Conservation (phyloP, 495 filamentous ascomycete species). For the Penicillium atrosanguineum region DNA sequence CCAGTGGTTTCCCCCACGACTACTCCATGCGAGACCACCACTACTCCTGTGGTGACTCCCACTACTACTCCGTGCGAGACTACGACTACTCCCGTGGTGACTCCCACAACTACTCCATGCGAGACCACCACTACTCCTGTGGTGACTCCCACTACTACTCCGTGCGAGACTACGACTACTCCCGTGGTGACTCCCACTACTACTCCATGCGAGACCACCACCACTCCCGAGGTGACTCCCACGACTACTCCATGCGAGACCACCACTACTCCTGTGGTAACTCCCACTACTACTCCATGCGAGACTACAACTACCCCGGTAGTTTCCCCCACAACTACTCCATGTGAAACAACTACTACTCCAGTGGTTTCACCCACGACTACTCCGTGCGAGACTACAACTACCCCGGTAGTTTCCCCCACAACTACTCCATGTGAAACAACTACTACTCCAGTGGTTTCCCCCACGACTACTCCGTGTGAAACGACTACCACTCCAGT, state of each 20-base stretch:
- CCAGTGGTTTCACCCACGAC: neutral
- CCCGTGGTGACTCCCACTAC: neutral
- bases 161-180: neutral
- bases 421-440: constrained; percentile 19
- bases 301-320: constrained; percentile 3
- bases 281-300: constrained; percentile 10
- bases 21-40: constrained; percentile 13
- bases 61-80: constrained; percentile 15
- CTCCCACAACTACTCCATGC: constrained; percentile 1
- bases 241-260: constrained; percentile 11
- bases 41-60: neutral
- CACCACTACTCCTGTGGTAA: neutral
- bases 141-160: neutral
- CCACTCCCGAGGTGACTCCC: neutral
- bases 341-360: constrained; percentile 6
- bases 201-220: constrained; percentile 5
- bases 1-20: neutral
- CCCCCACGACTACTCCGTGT: constrained; percentile 15
- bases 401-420: neutral
- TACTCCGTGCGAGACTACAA: constrained; percentile 17
- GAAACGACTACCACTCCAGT: constrained; percentile 6
- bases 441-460: constrained; percentile 8
- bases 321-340: neutral
- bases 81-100: neutral
- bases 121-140: neutral